Base-by-base conservation (phyloP, 2,329 filamentous ascomycete genomes). In the Volutella citrinella region DNA sequence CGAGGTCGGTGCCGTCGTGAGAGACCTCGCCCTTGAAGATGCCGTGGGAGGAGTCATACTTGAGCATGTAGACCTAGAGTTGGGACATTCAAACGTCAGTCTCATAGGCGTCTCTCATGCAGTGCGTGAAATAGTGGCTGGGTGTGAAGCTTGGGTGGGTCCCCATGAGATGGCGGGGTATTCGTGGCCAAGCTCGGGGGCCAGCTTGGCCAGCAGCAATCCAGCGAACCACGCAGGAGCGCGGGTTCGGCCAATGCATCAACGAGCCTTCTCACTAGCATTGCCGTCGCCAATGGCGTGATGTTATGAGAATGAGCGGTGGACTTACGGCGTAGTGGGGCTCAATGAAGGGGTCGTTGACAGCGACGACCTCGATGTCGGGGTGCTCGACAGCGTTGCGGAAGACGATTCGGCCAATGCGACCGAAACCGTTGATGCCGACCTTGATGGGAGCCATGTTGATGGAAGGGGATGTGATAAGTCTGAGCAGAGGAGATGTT, bases 311-410 rank as follows among this genome's bases (percentile, higher is more conserved):
- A n/a, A 19, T 25, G 28, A 37, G 30, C 35, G 33, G 22, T 33
- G 25, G 41, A 85, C 89, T 77, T 82, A 95, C 91, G 69, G 93
- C 93, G 74, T 97, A 97, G 70, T 90, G 75, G 61, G 87, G 80
- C 74, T 96, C 90, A 74, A 98, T 97, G 84, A 98, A 97, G 59
- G 93, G 93, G 70, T 97, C 93, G 80, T 98, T 97, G 74, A 96
- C 88, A 59, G 93, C 91, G 61, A 96, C 88, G 60, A 98, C 78
- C 60, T 95, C 79, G 64, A 97, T 86, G 42, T 94, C 85, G 59
- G 78, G 70, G 74, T 91, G 85, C 81, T 94, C 84, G 65, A 94
- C 67, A 61, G 91, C 87, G 77, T 96, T 97, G 76, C 91, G 88
- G 86, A 97, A 93, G 78, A 97, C 84, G 69, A 98, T 96, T 70